These are phyloP conservation scores for Lasiodiplodia hormozganensis DNA, from an alignment of 2,329 filamentous ascomycete species.

Conservation along the genomic window DNA sequence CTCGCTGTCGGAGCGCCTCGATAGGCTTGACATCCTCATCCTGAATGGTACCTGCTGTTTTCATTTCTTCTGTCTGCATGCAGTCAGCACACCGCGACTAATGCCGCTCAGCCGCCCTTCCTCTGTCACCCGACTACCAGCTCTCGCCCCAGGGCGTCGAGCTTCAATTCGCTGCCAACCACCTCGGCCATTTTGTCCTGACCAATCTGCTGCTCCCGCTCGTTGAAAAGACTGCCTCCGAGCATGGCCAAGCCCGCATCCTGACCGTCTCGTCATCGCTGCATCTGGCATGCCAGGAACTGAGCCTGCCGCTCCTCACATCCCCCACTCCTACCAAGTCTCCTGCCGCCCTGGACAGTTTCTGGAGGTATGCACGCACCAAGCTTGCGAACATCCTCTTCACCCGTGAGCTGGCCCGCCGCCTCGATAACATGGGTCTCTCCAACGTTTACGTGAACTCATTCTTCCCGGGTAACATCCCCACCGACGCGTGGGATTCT, in stretches of 20 bases:
- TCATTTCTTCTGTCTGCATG: constrained; percentile 9
- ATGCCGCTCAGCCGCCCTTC: constrained; percentile 30
- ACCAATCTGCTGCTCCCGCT: constrained; percentile 32
- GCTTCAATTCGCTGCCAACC: constrained; percentile 32
- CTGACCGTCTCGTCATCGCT: constrained; percentile 37
- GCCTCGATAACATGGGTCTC: constrained; percentile 35
- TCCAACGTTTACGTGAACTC: constrained; percentile 41
- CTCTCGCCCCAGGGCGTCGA: constrained; percentile 37
- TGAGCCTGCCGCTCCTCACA: constrained; percentile 37
- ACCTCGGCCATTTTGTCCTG: constrained; percentile 34
- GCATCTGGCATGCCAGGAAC: constrained; percentile 37
- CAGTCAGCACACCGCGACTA: constrained; percentile 18
- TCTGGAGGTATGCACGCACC: constrained; percentile 43
- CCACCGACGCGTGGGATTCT: constrained; percentile 41
- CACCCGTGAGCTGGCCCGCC: constrained; percentile 38
- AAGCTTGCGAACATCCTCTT: constrained; percentile 46
- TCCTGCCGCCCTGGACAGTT: constrained; percentile 34
- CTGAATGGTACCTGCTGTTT: constrained; percentile 23
- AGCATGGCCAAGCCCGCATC: constrained; percentile 31
- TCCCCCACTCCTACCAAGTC: constrained; percentile 35
- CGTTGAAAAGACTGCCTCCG: constrained; percentile 27
- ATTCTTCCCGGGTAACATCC: constrained; percentile 44
- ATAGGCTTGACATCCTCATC: constrained; percentile 42
- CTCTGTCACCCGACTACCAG: constrained; percentile 34
- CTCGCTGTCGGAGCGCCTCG: constrained; percentile 34